phyloP scores from a whole-genome alignment of 495 filamentous ascomycete genomes.

The Hypoxylon lenormandii region DNA sequence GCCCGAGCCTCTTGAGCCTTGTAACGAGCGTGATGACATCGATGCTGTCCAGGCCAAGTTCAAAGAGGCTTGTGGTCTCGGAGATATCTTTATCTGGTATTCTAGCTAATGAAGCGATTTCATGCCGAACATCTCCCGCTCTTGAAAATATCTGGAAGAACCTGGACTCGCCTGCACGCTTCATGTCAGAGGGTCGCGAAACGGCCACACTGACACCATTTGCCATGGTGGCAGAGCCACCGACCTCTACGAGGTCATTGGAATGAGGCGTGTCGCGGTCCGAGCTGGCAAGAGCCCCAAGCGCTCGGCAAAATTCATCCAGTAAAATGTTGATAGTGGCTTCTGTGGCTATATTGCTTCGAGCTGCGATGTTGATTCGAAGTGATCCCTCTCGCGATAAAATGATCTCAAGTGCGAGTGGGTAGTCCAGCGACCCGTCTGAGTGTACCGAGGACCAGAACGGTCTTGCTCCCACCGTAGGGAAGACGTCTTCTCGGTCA shows the following conservation, averaged over 20 bases:
- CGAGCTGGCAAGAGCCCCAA: constrained; percentile 47
- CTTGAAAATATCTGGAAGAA: constrained; percentile 69
- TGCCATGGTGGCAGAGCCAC: not conserved
- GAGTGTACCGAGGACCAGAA: constrained; percentile 70
- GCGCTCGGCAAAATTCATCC: constrained; percentile 51
- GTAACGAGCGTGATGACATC: constrained; percentile 76
- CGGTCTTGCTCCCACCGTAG: constrained; percentile 38
- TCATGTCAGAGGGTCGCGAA: not conserved
- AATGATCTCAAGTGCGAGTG: constrained; percentile 78
- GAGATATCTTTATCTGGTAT: constrained; percentile 62
- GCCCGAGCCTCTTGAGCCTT: constrained; percentile 68
- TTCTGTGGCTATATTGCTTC: constrained; percentile 53
- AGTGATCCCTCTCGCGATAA: constrained; percentile 61
- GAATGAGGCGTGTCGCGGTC: constrained; percentile 18
- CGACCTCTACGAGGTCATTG: not conserved
- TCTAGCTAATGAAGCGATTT: constrained; percentile 71
- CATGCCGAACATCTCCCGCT: constrained; percentile 64
- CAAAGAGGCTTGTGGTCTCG: constrained; percentile 68
- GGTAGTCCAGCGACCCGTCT: constrained; percentile 70
- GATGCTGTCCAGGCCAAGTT: constrained; percentile 76
- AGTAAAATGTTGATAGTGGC: constrained; percentile 53
- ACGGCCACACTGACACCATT: not conserved
- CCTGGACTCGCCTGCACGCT: not conserved
- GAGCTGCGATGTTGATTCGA: constrained; percentile 66
- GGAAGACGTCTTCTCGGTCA: constrained; percentile 62